A percentile compares a stretch with the other conserved stretches of the same genome.
phyloP scores from a whole-genome alignment of 371 early-diverging fungal genomes.

The Haplosporangium sp. region DNA sequence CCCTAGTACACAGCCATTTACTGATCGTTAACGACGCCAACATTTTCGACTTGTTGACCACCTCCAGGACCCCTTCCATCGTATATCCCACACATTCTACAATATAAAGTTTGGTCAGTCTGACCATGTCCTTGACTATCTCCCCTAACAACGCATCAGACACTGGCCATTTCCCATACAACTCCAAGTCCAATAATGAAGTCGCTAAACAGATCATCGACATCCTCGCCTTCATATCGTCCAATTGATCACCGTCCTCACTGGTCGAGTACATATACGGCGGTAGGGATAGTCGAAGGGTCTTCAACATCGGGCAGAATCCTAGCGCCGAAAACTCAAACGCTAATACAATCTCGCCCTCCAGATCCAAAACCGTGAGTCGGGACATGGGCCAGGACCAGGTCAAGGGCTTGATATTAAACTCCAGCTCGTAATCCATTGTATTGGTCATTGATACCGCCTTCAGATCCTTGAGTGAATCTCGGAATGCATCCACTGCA shows the following conservation, averaged over 20 bases:
- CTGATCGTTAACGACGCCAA: constrained; percentile 27
- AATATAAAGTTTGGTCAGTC: constrained; percentile 27
- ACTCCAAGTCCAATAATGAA: constrained; percentile 33
- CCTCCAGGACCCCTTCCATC: constrained; percentile 12
- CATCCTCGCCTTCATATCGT: constrained; percentile 18
- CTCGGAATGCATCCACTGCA: constrained; percentile 41
- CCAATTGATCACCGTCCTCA: constrained; percentile 27
- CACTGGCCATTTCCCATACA: constrained; percentile 50
- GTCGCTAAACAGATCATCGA: constrained; percentile 28
- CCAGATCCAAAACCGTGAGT: constrained; percentile 33
- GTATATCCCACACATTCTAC: constrained; percentile 27
- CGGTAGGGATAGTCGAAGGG: constrained; percentile 31
- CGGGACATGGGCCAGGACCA: constrained; percentile 40
- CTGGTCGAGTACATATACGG: constrained; percentile 41
- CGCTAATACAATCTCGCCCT: constrained; percentile 39
- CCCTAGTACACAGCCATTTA: constrained; percentile 21
- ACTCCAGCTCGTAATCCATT: constrained; percentile 12
- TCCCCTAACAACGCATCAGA: constrained; percentile 24
- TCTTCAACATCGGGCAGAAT: constrained; percentile 32
- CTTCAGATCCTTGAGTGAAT: constrained; percentile 34
- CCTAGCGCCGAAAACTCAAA: constrained; percentile 31
- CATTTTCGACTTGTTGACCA: constrained; percentile 2
- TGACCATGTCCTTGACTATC: constrained; percentile 18
- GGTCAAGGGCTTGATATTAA: constrained; percentile 7
- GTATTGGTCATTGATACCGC: constrained; percentile 23